phyloP scores from a whole-genome alignment of 1,139 yeast species.

The Sugiyamaella grinbergsii region DNA sequence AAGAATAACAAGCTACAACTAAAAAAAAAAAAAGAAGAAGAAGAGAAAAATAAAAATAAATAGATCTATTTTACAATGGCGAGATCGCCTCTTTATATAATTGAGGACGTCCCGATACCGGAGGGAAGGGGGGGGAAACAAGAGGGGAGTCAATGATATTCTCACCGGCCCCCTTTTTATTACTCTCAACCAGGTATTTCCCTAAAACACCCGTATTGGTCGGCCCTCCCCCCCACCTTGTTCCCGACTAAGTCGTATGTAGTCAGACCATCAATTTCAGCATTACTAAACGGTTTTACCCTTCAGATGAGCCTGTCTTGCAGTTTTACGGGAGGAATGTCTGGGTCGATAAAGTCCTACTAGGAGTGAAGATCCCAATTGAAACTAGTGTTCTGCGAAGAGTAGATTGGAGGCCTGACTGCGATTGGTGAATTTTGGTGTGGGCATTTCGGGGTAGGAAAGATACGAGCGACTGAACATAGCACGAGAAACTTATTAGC shows the following conservation, averaged over 20 bases:
- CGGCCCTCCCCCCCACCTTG: background rate
- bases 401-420: too few relatives aligned
- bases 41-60: constrained; percentile 4
- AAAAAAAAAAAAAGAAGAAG: constrained; percentile 4
- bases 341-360: too few relatives aligned
- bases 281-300: background rate
- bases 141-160: constrained; percentile 1
- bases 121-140: background rate
- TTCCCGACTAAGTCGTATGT: background rate
- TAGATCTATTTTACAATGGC: background rate
- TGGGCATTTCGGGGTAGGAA: too few relatives aligned
- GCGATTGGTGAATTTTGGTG: too few relatives aligned
- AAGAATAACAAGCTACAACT: background rate
- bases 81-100: background rate
- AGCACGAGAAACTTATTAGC: too few relatives aligned
- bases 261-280: constrained; percentile 2
- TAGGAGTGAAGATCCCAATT: too few relatives aligned
- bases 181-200: background rate
- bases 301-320: background rate
- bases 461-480: too few relatives aligned
- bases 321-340: too few relatives aligned
- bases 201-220: constrained; percentile 13
- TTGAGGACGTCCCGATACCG: constrained; percentile 1
- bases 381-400: too few relatives aligned
- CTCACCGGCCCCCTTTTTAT: background rate